Base-by-base conservation (phyloP, 2,329 filamentous ascomycete genomes). In the Pyrenochaeta sp. region DNA sequence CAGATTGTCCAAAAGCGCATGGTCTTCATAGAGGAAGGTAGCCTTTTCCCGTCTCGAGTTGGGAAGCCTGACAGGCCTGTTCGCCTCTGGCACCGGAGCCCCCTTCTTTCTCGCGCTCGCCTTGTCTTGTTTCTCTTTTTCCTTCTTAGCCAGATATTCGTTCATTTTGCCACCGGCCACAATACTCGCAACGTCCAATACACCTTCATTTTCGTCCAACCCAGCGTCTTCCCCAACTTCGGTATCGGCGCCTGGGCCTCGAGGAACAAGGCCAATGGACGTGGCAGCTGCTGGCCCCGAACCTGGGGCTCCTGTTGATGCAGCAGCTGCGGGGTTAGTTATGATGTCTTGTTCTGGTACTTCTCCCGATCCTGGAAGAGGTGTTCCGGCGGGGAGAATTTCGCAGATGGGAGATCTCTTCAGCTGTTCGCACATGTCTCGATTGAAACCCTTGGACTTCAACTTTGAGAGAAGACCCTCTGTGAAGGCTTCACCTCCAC, bases 401-500 rank as follows among this genome's bases (percentile, higher is more conserved):
- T 87, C 84, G 52, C 82, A 83, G 26, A 87, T 85, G 19, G 75
- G 74, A 53, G 79, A 86, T 59, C 77, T 78, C 70, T 87, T 87
- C 45, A 87, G 65, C 64, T 86, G 82, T 58, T 86, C 84, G 53
- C 83, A 85, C 76, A 86, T 84, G 32, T 84, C 81, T 34, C 79
- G 72, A 3, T 76, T 79, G 55, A 85, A 83, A 1, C 79, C 79
- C 54, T 81, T 82, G 2, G 76, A 48, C 15, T 71, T 73, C 28
- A 97, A 75, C 45, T 94, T 77, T 57, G 86, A 80, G 30, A 84
- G 70, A 27, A 97, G 78, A 47, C 84, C 81, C 58, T 82, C 80
- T 0, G 93, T 97, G 77, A 97, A 90, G 2, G 88, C 84, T 60
- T 96, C 88, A 36, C 94, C 94, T 53, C 94, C 94, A 48, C 90